Percentiles rank a stretch among this genome's conserved stretches.
phyloP scores from a whole-genome alignment of 1,284 basidiomycete genomes.

The Austropuccinia psidii region DNA sequence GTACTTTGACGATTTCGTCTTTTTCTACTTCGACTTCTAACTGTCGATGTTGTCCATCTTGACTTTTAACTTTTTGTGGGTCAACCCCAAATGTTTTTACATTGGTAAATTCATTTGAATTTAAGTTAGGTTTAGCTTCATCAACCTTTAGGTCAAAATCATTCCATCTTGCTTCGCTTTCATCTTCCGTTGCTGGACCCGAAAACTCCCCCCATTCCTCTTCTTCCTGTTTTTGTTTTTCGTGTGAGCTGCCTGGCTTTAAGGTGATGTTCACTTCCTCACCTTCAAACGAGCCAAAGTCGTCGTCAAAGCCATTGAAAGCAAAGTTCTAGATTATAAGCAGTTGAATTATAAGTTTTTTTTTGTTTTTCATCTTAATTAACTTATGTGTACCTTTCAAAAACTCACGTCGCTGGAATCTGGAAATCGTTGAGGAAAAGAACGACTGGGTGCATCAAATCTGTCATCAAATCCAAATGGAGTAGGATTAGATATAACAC shows the following conservation, averaged over 20 bases:
- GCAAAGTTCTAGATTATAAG: no score
- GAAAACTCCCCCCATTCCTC: constrained; percentile 36
- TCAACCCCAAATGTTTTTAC: no score
- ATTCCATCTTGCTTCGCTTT: constrained; percentile 1
- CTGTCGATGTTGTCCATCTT: no score
- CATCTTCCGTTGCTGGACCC: background rate
- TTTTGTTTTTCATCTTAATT: background rate
- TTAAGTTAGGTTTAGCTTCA: background rate
- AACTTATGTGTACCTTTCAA: background rate
- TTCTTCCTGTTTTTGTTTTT: background rate
- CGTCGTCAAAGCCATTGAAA: constrained; percentile 21
- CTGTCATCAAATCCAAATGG: constrained; percentile 44
- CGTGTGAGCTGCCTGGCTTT: background rate
- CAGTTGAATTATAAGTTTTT: background rate
- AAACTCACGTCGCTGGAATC: background rate
- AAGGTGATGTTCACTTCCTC: background rate
- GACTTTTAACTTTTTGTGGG: no score
- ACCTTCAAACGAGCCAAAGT: background rate
- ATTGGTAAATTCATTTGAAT: no score
- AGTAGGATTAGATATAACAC: constrained; percentile 30
- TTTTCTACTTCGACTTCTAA: no score
- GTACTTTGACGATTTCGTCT: no score
- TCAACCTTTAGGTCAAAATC: constrained; percentile 16
- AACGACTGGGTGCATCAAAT: constrained; percentile 38
- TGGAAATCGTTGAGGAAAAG: constrained; percentile 23